phyloP scores from a whole-genome alignment of 163 green algal genomes.

The Trebouxiophyceae sp. region DNA sequence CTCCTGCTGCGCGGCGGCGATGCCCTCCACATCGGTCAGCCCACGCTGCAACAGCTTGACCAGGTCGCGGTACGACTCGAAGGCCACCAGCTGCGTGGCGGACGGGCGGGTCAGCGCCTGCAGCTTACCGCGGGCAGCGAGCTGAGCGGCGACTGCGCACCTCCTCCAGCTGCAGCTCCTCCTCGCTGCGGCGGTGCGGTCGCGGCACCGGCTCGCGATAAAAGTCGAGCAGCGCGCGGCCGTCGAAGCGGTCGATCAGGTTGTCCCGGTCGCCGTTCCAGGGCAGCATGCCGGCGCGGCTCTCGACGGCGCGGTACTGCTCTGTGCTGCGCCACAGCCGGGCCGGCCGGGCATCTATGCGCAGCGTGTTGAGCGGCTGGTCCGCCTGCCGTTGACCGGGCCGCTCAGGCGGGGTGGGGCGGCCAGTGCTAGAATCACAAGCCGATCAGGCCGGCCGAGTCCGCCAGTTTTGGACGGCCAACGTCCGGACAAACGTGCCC shows the following conservation, averaged over 20 bases:
- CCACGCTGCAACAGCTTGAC: constrained; percentile 42
- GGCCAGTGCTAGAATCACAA: too few species aligned
- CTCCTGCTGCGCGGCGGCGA: constrained; percentile 35
- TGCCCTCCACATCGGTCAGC: constrained; percentile 38
- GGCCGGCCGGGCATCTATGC: constrained; percentile 45
- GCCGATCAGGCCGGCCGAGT: too few species aligned
- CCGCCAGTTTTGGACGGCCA: constrained; percentile 26
- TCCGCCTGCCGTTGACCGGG: constrained; percentile 28
- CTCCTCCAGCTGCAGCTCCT: constrained; percentile 54
- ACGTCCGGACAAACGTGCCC: neutral
- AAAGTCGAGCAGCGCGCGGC: constrained; percentile 63
- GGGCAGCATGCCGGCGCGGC: constrained; percentile 49
- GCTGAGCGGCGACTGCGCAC: constrained; percentile 10
- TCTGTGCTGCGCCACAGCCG: constrained; percentile 45
- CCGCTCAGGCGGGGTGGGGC: neutral
- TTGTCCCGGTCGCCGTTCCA: constrained; percentile 56
- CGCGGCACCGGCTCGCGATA: constrained; percentile 32
- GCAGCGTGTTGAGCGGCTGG: constrained; percentile 46
- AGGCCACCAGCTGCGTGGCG: constrained; percentile 43
- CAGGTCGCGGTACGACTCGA: constrained; percentile 61
- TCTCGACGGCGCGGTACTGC: constrained; percentile 42
- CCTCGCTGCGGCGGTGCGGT: constrained; percentile 14
- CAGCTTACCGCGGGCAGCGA: neutral
- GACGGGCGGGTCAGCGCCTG: too few species aligned
- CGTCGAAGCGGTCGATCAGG: constrained; percentile 61